phyloP scores from a whole-genome alignment of 768 basidiomycete species.

The Cytidiella melzeri region DNA sequence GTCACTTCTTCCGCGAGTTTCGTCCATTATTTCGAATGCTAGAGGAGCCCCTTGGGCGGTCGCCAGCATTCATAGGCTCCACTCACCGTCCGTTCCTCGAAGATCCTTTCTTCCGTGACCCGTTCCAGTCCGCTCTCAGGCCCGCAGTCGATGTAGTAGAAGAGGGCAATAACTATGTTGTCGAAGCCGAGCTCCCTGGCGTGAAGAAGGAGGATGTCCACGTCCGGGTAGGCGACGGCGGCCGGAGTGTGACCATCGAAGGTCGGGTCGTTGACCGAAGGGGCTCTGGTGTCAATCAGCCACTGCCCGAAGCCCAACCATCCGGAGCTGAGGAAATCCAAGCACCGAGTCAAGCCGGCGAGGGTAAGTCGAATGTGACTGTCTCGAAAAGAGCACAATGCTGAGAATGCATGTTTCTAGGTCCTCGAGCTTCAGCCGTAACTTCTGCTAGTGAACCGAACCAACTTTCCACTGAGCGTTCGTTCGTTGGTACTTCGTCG shows the following conservation, averaged over 20 bases:
- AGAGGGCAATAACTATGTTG: conserved; percentile 53
- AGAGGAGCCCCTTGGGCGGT: conserved; percentile 57
- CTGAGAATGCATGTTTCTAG: too few relatives aligned
- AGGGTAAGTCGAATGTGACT: conserved; percentile 11
- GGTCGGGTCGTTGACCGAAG: conserved; percentile 42
- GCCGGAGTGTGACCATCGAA: conserved; percentile 66
- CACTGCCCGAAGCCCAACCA: conserved; percentile 7
- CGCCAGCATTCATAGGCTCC: conserved; percentile 19
- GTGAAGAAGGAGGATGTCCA: conserved; percentile 73
- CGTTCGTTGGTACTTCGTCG: conserved; percentile 45
- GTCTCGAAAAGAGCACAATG: not conserved
- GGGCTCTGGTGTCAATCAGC: conserved; percentile 4
- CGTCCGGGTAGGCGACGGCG: conserved; percentile 63
- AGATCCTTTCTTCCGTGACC: conserved; percentile 42
- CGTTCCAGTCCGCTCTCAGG: conserved; percentile 22
- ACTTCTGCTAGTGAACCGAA: conserved; percentile 27
- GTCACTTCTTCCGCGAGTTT: conserved; percentile 50
- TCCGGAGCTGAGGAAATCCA: conserved; percentile 20
- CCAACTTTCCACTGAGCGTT: conserved; percentile 53
- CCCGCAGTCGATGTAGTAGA: conserved; percentile 69
- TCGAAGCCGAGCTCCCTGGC: conserved; percentile 77
- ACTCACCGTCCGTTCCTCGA: conserved; percentile 35
- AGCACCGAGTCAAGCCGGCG: conserved; percentile 17
- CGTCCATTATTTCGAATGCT: conserved; percentile 72
- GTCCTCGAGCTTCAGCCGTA: conserved; percentile 15